These are phyloP conservation scores for Symbiodinium pilosum DNA, from an alignment of 73 alveolate species.

Conservation along the genomic window DNA sequence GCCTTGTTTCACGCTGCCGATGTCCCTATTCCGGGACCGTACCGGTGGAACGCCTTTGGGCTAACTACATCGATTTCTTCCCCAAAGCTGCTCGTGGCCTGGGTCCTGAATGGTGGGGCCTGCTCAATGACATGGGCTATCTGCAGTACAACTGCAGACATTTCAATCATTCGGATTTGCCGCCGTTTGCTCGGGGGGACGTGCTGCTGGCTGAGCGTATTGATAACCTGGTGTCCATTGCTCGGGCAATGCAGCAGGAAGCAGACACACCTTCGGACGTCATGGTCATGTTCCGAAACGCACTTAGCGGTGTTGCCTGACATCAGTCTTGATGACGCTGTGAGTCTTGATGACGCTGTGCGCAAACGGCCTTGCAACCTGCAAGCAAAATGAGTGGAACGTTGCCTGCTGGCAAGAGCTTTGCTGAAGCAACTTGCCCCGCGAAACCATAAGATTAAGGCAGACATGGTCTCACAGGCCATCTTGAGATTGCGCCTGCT, in stretches of 20 bases:
- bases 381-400: too few species aligned
- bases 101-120: background rate
- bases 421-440: too few species aligned
- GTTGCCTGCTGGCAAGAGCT: too few species aligned
- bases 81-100: background rate
- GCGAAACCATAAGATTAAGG: too few species aligned
- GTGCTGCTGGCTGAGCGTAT: background rate
- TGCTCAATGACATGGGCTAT: background rate
- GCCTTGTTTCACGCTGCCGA: conserved; percentile 1
- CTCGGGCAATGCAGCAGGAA: background rate
- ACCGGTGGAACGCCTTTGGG: conserved; percentile 36
- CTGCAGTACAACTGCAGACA: background rate
- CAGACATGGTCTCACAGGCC: too few species aligned
- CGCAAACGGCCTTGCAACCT: too few species aligned
- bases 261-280: background rate
- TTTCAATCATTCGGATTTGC: background rate
- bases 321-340: too few species aligned
- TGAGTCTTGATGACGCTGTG: too few species aligned
- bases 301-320: background rate
- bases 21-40: background rate
- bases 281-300: background rate
- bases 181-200: conserved; percentile 7
- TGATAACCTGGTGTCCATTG: background rate
- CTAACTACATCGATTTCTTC: background rate
- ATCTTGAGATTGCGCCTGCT: too few species aligned